Evolutionary conservation across 2,329 filamentous ascomycete species (phyloP).

Genomic region (Pochonia chlamydosporia): DNA sequence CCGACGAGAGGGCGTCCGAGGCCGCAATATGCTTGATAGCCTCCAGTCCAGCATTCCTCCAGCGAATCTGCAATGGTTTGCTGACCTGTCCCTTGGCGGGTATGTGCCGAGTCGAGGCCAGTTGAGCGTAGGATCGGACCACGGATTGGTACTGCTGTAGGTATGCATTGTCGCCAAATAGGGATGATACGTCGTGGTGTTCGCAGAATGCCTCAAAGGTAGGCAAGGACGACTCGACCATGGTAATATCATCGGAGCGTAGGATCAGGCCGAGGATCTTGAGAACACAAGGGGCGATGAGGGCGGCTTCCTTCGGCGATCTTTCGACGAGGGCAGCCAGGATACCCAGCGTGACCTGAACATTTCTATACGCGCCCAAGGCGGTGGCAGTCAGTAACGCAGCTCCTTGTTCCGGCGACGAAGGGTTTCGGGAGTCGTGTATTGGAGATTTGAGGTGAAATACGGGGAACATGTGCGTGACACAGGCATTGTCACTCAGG

Average conservation of each 20-base stretch:
- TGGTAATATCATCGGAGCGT: conserved; percentile 78
- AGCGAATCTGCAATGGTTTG: conserved; percentile 71
- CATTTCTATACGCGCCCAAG: conserved; percentile 57
- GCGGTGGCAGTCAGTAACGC: neutral
- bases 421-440: neutral
- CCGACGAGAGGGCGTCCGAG: conserved; percentile 71
- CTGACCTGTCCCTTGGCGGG: conserved; percentile 50
- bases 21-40: conserved; percentile 77
- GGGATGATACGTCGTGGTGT: conserved; percentile 77
- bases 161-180: conserved; percentile 82
- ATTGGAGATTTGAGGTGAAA: too few species aligned
- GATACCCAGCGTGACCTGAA: conserved; percentile 92
- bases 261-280: conserved; percentile 80
- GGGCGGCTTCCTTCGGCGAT: conserved; percentile 78
- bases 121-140: conserved; percentile 70
- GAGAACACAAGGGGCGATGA: conserved; percentile 81
- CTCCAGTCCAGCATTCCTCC: conserved; percentile 66
- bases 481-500: too few species aligned
- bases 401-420: too few species aligned
- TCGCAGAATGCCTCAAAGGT: conserved; percentile 86
- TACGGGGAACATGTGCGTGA: too few species aligned
- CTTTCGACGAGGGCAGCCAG: conserved; percentile 89
- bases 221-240: conserved; percentile 84
- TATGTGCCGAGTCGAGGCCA: conserved; percentile 60
- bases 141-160: conserved; percentile 77